A percentile compares a stretch with the other conserved stretches of the same genome.
Evolutionary conservation across 768 basidiomycete genomes (phyloP).

Genomic region (Suillus spraguei): DNA sequence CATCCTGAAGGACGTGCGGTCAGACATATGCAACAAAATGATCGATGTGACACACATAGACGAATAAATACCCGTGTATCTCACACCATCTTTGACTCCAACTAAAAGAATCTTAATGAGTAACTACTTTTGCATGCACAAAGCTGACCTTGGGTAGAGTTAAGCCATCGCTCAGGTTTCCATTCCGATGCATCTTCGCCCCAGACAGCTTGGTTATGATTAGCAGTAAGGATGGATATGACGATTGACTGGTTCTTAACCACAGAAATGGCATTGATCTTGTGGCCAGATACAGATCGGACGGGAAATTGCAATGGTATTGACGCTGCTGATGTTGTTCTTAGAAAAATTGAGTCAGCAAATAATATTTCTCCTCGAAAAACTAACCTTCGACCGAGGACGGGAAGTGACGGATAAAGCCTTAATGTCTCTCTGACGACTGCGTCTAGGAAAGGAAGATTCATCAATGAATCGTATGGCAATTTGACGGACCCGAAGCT

Average conservation of each 20-base stretch:
- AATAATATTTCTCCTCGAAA: conserved; percentile 13
- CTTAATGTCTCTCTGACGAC: conserved; percentile 43
- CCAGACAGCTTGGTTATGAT: too few species aligned
- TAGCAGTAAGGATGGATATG: conserved; percentile 33
- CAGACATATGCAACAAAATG: not conserved
- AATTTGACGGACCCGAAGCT: conserved; percentile 30
- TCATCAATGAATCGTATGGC: conserved; percentile 43
- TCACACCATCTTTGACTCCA: conserved; percentile 16
- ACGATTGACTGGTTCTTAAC: conserved; percentile 46
- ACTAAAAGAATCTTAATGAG: not conserved
- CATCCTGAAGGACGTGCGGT: conserved; percentile 35
- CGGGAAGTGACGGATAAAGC: conserved; percentile 43
- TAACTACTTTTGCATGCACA: not conserved
- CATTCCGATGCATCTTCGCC: too few species aligned
- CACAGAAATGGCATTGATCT: conserved; percentile 34
- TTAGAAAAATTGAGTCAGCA: conserved; percentile 17
- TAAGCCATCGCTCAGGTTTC: conserved; percentile 49
- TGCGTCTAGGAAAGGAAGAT: conserved; percentile 40
- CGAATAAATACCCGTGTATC: conserved; percentile 44
- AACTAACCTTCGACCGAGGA: conserved; percentile 39
- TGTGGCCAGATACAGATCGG: conserved; percentile 15
- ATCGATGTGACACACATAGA: conserved; percentile 39
- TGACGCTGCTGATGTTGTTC: conserved; percentile 39
- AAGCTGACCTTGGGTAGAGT: conserved; percentile 6
- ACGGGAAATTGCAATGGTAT: conserved; percentile 35